Evolutionary conservation across 129 eudicot species (phyloP), one percentile per base, ranked within the genome.

Genomic region (Silybum marianum): DNA sequence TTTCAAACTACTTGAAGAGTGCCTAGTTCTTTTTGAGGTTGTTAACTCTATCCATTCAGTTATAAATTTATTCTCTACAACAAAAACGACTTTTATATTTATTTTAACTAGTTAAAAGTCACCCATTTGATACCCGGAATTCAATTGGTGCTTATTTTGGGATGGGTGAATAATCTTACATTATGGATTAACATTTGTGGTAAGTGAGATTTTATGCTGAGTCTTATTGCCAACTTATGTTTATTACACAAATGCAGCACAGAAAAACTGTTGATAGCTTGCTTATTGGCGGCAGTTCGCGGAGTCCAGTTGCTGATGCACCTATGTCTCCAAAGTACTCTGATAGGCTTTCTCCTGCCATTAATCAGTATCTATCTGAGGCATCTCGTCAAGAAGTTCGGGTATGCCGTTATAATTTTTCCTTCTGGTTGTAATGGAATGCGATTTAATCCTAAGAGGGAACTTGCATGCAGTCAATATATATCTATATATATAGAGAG

Each of bases 361-460:
- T 95, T 82, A 95, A 95, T 80, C 94, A 93, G 23, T 95, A 95
- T 82, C 87, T 95, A 62, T 84, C 97, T 44, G 99, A 95, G 87
- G 99, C 99, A 40, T 95, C 99, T 36, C 90, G 98, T 14, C 99
- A 91, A 85, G 99, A 95, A 86, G 95, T 95, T 75, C 85, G 96
- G 88, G 98, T 93, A 88, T 81, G 88, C 84, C 26, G 1, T 30
- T 72, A 69, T 42, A 72, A 74, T 36, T 13, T 78, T 78, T 81
- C 46, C 26, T 36, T 38, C 44, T 79, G 25, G 40, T 24, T 73
- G 48, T 18, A 32, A 60, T 19, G 39, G 18, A 21, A 26, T 60
- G 21, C 1, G 22, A 54, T 51, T 18, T 22, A 51, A 25, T 32
- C 63, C n/a, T 7, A 32, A 75, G 16, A 21, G 68, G 34, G 30